Base-by-base conservation (phyloP, 306 rosid species). In the Astragalus membranaceus region DNA sequence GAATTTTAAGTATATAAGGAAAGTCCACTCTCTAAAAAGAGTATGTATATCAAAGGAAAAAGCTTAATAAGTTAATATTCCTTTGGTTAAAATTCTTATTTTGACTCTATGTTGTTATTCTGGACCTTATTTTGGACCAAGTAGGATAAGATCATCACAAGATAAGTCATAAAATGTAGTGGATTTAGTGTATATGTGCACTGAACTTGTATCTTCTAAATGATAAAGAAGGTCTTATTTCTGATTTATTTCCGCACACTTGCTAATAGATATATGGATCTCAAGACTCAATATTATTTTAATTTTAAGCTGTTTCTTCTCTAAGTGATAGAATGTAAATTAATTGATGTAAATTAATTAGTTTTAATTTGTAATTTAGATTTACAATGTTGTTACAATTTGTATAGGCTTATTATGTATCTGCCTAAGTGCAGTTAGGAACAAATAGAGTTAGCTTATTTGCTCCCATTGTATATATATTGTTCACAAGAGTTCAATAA, bases 91-190 rank as follows among this genome's bases (percentile, higher is more conserved):
- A 64, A 63, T 70, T 72, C 64, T 32, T 46, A 15, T 41, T 59
- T 57, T 37, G 79, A 77, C 74, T 39, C 74, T 39, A 46, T 67
- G 63, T 66, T 65, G 60, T 70, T 54, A 70, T 63, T 66, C 12
- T 44, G 23, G 60, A 51, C 20, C 32, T 60, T 57, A 16, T 54
- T 33, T 48, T 33, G 26, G 14, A 61, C 67, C 42, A 32, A 66
- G 26, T 14, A 17, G 74, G 20, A 48, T 53, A 62, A 62, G 59
- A 58, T 44, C 69, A 64, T 70, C 35, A 14, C 55, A 76, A 51
- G 54, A 20, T 2, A 20, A 20, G 23, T 20, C 64, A 58, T 44
- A 58, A 78, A 32, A 15, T 57, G 26, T 29, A n/a, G 73, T 55
- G 26, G 23, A 16, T 58, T 71, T 47, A 26, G 14, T 29, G 20